Evolutionary conservation across 2,329 filamentous ascomycete species (phyloP), one percentile per base, ranked within the genome.

Genomic region (Colletotrichum godetiae): DNA sequence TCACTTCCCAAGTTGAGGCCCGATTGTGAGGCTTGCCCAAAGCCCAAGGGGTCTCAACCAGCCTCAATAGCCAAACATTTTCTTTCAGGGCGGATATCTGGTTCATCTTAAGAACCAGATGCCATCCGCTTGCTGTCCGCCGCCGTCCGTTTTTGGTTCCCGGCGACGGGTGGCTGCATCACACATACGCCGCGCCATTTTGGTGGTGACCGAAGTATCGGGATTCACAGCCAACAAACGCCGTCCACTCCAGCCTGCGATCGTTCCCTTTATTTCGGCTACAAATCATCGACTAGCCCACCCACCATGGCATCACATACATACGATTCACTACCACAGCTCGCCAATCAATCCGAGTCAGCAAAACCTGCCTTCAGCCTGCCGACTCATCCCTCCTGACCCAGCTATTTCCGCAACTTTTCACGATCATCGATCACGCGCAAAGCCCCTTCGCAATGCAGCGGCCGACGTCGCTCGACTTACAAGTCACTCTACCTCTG

Each of bases 61-160:
- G 42, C 42, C 42, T 12, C n/a, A n/a, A 13, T 6, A n/a, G 15
- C 42, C 42, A 19, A 49, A 49, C 15, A n/a, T n/a, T 49, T 49
- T 49, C 19, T 49, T n/a, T 2, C 19, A 49, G 19, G 42, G 42
- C 42, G 27, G 46, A 24, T 31, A n/a, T 35, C 46, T 56, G 27
- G 33, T 65, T 65, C 70, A 46, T 70, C 60, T 73, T 73, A 73
- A 70, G 65, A 72, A 73, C 35, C 63, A 29, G 27, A 53, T 53
- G 37, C 67, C 59, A n/a, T 33, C 19, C 49, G 42, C 70, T n/a
- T 49, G 27, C 19, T n/a, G 1, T 68, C 67, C 55, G 22, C 46
- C 31, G 59, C 67, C 15, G 55, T 33, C 67, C 67, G 67, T 65
- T 61, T 57, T 52, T 56, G 66, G 70, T 46, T 70, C 22, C 53